Evolutionary conservation across 2,329 filamentous ascomycete genomes (phyloP).

Genomic region (Domatiomyces globalis): DNA sequence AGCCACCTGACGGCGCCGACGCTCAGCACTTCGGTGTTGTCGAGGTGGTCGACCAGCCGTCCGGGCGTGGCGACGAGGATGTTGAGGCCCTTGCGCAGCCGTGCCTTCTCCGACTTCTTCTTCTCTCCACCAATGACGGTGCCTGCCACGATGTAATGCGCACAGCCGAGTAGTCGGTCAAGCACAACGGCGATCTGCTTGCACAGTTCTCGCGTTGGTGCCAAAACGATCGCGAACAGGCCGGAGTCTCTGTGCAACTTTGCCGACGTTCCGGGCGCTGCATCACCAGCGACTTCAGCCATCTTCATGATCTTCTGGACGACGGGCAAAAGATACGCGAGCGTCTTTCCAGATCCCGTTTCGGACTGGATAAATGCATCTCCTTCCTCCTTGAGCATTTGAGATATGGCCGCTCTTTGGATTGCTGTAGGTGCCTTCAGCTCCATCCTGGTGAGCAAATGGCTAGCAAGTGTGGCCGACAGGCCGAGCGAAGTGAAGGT

Average conservation of each 20-base stretch:
- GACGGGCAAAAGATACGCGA: conserved; percentile 88
- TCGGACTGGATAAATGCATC: conserved; percentile 96
- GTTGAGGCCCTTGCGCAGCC: conserved; percentile 84
- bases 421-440: conserved; percentile 88
- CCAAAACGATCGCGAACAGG: conserved; percentile 83
- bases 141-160: conserved; percentile 86
- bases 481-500: conserved; percentile 79
- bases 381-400: conserved; percentile 63
- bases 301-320: conserved; percentile 76
- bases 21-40: conserved; percentile 79
- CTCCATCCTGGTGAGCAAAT: conserved; percentile 70
- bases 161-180: conserved; percentile 71
- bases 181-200: conserved; percentile 85
- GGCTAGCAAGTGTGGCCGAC: conserved; percentile 63
- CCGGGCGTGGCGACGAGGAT: conserved; percentile 92
- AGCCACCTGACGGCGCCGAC: conserved; percentile 86
- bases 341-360: conserved; percentile 91
- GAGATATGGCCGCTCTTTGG: conserved; percentile 74
- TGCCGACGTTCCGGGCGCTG: conserved; percentile 24
- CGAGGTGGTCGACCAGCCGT: conserved; percentile 76
- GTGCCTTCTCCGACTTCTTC: conserved; percentile 77
- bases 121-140: conserved; percentile 63
- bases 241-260: conserved; percentile 68
- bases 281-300: conserved; percentile 35
- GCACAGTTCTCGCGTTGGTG: conserved; percentile 83